Base-by-base conservation (phyloP, 768 basidiomycete genomes). In the Russula brevipes region DNA sequence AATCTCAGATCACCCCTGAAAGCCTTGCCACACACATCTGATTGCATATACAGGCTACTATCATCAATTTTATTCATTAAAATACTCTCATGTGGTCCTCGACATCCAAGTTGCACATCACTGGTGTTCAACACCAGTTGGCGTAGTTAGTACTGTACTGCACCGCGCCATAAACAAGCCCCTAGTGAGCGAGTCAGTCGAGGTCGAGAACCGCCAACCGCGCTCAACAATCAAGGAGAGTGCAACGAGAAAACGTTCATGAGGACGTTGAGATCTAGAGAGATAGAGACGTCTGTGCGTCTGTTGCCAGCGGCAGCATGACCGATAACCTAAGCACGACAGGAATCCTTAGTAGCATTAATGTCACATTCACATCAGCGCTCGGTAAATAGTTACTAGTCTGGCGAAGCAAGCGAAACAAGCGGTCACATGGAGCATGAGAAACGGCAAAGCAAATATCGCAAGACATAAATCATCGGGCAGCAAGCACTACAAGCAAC, bases 381-480 rank as follows among this genome's bases (percentile, higher is more conserved):
- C 63, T 51, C 55, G 58, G 24, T 64, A 60, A 64, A 64, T 60
- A 60, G 63, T 60, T 64, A 64, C 63, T 64, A 60, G 58, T 59
- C 63, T 64, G 63, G 58, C 24, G 53, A 60, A 60, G 63, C 63
- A 60, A 64, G 63, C n/a, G 36, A 64, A 60, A 60, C 58, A 64
- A 60, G 59, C 7, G 58, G 58, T 64, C 63, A 64, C 63, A 64
- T 42, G 63, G 63, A 64, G 63, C 63, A 60, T 55, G 58, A 64
- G 63, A 56, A 60, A 64, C 58, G 63, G 63, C 63, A 64, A 64
- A 64, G 63, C 63, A 64, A 64, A 64, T 60, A 64, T 64, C 63
- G 59, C 63, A 64, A 51, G 59, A 64, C 53, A 64, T 64, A 64
- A 64, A 64, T 64, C 63, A 60, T 60, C 58, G 54, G 63, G 63